A percentile compares a stretch with the other conserved stretches of the same genome.
Conservation (phyloP, 73 alveolate genomes). For the Tetrahymena malaccensis region DNA sequence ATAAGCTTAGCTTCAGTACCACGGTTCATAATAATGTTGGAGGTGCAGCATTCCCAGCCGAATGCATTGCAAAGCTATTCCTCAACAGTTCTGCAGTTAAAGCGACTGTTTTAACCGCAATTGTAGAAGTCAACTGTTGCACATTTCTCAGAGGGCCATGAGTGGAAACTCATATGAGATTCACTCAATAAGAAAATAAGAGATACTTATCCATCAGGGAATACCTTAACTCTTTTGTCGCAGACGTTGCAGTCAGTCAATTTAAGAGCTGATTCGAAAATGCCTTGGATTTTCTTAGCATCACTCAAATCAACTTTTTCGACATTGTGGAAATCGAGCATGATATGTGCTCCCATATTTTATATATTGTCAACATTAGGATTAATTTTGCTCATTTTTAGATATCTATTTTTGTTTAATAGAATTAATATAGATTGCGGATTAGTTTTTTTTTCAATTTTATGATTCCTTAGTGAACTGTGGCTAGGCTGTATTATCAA, state of each 20-base stretch:
- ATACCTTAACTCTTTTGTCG: not conserved
- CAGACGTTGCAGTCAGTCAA: not conserved
- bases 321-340: not conserved
- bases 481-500: not conserved
- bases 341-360: not conserved
- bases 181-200: constrained; percentile 5
- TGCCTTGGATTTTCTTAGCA: not conserved
- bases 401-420: not conserved
- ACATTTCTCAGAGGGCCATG: constrained; percentile 13
- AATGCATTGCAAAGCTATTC: constrained; percentile 4
- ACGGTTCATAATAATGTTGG: not conserved
- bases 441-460: not conserved
- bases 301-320: not conserved
- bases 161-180: constrained; percentile 3
- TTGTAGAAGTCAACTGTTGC: constrained; percentile 8
- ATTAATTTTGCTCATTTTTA: not conserved
- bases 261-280: not conserved
- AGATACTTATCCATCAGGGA: constrained; percentile 2
- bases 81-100: not conserved
- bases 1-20: not conserved
- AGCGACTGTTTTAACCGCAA: constrained; percentile 1
- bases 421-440: not conserved
- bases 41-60: constrained; percentile 25
- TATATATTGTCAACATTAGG: not conserved
- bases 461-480: not conserved